Evolutionary conservation across 2,329 filamentous ascomycete species (phyloP), one percentile per base, ranked within the genome.

Genomic region (Cytospora schulzeri): DNA sequence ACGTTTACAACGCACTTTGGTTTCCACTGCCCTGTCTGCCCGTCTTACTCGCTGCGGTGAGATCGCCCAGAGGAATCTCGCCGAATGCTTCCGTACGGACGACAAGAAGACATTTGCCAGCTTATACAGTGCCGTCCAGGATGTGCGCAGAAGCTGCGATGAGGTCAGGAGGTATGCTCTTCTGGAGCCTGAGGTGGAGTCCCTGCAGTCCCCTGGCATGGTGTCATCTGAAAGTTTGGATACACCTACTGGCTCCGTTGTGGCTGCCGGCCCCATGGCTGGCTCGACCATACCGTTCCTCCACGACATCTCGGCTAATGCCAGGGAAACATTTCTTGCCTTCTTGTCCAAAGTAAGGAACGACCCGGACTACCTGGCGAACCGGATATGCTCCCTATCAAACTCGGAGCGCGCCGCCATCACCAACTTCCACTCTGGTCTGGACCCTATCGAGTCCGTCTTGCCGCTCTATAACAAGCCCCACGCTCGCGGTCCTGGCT

Each of bases 311-410:
- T 91, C 93, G 59, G 81, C 86, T 63, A 88, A 90, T 67, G 88
- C 92, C 63, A 84, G 91, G 73, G 87, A 92, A 67, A 87, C 89
- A 52, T 86, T 97, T 65, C 75, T 97, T 65, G 86, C 88, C 67
- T 94, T 98, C 73, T 79, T 98, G 70, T 89, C 87, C 57, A 87
- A 92, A 76, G 85, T 97, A 68, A 88, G 94, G 70, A 93, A 90
- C 68, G 93, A 97, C 75, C 89, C 92, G 45, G 88, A 93, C 72
- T 98, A 96, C 77, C 77, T 99, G 75, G 92, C 94, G 72, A 88
- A 91, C 68, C 87, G 93, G 69, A 84, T 99, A 69, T 88, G 88
- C 74, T 88, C 86, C 71, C 81, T 99, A 69, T 88, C 88, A 62
- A 86, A 88, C 65, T 79, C 87, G 67, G 93, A 98, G 76, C 83